These are phyloP conservation scores for Mucor plumbeus DNA, from an alignment of 371 early-diverging fungal genomes.

Conservation along the genomic window DNA sequence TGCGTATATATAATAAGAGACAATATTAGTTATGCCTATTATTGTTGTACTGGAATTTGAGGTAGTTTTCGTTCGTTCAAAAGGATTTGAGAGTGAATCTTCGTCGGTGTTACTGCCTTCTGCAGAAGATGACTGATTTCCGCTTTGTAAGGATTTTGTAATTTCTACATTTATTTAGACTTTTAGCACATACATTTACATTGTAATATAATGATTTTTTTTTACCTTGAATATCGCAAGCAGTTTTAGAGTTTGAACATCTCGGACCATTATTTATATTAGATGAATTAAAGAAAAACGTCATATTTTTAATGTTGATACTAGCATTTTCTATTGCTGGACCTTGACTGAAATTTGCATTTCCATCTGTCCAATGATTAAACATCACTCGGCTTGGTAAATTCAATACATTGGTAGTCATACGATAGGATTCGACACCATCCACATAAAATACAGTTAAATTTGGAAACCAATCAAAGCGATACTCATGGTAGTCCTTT, in stretches of 20 bases:
- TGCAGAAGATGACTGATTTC: background rate
- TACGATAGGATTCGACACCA: slow-evolving; percentile 26
- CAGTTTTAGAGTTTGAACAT: background rate
- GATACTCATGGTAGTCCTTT: slow-evolving; percentile 48
- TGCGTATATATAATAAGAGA: background rate
- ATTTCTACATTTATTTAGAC: background rate
- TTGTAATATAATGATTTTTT: background rate
- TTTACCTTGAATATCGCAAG: background rate
- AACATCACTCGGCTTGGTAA: slow-evolving; percentile 42
- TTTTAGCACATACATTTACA: background rate
- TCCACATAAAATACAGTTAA: slow-evolving; percentile 40
- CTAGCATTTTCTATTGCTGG: slow-evolving; percentile 35
- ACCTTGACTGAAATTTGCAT: slow-evolving; percentile 45
- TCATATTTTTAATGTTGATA: slow-evolving; percentile 40
- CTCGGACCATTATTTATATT: background rate
- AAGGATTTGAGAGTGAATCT: background rate
- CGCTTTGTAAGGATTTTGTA: background rate
- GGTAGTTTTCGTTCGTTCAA: background rate
- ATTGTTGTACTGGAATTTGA: background rate
- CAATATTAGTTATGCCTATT: background rate
- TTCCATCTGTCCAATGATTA: slow-evolving; percentile 59
- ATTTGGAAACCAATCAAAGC: slow-evolving; percentile 52
- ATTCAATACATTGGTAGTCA: slow-evolving; percentile 36
- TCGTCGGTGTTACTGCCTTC: background rate
- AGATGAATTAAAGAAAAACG: slow-evolving; percentile 48